A percentile compares a stretch with the other conserved stretches of the same genome.
phyloP scores from a whole-genome alignment of 495 filamentous ascomycete species.

The Daldinia bambusicola region DNA sequence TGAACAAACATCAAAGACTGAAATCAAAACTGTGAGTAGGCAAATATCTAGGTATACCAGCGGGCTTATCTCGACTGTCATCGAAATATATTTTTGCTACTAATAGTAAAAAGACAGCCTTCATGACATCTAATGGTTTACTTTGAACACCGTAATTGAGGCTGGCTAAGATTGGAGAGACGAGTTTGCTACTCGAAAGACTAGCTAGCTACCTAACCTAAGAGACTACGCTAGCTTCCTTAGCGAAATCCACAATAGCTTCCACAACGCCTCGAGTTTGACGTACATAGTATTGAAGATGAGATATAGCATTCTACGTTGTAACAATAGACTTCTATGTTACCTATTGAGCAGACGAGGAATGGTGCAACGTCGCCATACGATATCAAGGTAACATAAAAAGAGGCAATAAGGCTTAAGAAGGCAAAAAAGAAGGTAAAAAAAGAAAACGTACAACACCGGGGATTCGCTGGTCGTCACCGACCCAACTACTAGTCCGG shows the following conservation, averaged over 20 bases:
- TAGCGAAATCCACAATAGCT: neutral
- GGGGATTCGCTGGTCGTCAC: constrained; percentile 61
- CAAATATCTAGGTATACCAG: too few species aligned
- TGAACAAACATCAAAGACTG: neutral
- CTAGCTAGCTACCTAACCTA: neutral
- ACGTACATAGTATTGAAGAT: neutral
- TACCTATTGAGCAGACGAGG: neutral
- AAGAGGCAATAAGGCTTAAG: neutral
- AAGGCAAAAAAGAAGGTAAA: neutral
- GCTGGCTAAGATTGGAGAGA: too few species aligned
- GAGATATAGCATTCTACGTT: too few species aligned
- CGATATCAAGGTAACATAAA: neutral
- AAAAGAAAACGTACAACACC: constrained; percentile 57
- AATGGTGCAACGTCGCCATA: neutral
- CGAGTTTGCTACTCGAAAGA: neutral
- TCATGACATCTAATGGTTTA: neutral
- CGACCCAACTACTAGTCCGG: constrained; percentile 60
- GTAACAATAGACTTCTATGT: too few species aligned
- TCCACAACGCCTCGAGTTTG: neutral
- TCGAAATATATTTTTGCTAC: neutral
- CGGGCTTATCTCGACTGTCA: neutral
- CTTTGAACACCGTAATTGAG: neutral
- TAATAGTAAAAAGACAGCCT: neutral
- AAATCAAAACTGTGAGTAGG: neutral
- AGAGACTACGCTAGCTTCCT: neutral